Evolutionary conservation across 208 protist species (phyloP), one percentile per base, ranked within the genome.

Genomic region (Herpetomonas muscarum): DNA sequence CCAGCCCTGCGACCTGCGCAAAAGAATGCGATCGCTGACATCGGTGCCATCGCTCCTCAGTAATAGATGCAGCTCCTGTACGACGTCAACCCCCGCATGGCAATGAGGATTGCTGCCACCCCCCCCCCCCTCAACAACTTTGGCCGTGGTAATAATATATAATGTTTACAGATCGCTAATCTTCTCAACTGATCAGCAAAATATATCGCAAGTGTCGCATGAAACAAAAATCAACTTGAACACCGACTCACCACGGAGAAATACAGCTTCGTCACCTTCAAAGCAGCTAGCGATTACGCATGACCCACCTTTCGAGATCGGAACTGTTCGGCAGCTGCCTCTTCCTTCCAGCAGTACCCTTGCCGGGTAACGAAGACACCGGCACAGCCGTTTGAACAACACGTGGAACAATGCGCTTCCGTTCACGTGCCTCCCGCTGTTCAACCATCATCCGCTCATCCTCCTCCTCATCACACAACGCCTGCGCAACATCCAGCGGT

Each of bases 261-360:
- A 17, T 15, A 15, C 34, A 15, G 7, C 34, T 39, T 15, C 34
- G 34, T 39, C 34, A 15, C 7, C 34, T 39, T 39, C 34, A 7
- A 39, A 7, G 15, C 15, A 25, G 15, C 45, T 52, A 73, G 29
- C 63, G 57, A 68, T 80, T 79, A 17, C 73, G 58, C 30, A 75
- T 30, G 15, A 85, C 54, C 72, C 77, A 85, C 21, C 66, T 54
- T 36, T 85, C 77, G 3, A 80, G 57, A 22, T 59, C 59, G 36
- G 10, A 45, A 4, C 15, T 37, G 19, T 5, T 30, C 19, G 26
- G 30, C 55, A 61, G 15, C 5, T 45, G 4, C 29, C 41, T 17
- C 41, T 49, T 12, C 29, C 53, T 24, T 49, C 29, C 9, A 3
- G 10, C 13, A 4, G 15, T 7, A 5, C 10, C 13, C 34, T 17